Conservation (phyloP, 2,329 filamentous ascomycete species). For the Pleurostoma richardsiae region DNA sequence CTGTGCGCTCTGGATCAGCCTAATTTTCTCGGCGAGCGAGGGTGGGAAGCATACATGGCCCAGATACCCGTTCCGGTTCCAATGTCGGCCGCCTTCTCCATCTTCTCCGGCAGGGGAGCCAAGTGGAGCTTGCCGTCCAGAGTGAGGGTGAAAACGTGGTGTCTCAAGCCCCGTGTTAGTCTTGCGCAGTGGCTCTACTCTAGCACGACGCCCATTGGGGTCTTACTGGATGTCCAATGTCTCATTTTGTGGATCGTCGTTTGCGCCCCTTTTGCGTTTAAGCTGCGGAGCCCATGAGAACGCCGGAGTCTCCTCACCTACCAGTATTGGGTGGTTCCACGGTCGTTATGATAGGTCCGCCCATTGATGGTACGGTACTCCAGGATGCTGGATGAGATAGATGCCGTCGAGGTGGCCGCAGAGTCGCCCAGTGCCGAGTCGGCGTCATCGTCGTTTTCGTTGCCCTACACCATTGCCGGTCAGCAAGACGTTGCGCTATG, state of each 20-base stretch:
- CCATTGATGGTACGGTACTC: constrained; percentile 23
- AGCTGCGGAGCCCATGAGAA: not conserved
- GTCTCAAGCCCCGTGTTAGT: constrained; percentile 5
- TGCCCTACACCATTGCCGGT: not conserved
- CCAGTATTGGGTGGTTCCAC: constrained; percentile 22
- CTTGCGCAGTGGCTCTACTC: not conserved
- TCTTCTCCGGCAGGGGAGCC: constrained; percentile 12
- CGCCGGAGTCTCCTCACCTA: not conserved
- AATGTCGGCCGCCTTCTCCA: constrained; percentile 37
- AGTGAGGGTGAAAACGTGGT: constrained; percentile 13
- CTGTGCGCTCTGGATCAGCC: constrained; percentile 23
- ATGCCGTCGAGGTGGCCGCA: constrained; percentile 17
- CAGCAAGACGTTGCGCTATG: not conserved
- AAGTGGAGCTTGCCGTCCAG: constrained; percentile 14
- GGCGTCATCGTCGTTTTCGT: constrained; percentile 2
- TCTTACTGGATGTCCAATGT: constrained; percentile 19
- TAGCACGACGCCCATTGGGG: not conserved
- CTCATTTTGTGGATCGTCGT: constrained; percentile 23
- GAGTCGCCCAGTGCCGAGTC: constrained; percentile 7
- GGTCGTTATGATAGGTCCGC: constrained; percentile 22
- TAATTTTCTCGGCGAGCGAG: not conserved
- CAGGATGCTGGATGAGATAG: constrained; percentile 21
- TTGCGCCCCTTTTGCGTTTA: constrained; percentile 8
- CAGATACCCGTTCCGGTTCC: constrained; percentile 50
- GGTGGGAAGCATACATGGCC: constrained; percentile 23